Evolutionary conservation across 192 early-diverging fungal species (phyloP).

Genomic region (Diversispora eburnea): DNA sequence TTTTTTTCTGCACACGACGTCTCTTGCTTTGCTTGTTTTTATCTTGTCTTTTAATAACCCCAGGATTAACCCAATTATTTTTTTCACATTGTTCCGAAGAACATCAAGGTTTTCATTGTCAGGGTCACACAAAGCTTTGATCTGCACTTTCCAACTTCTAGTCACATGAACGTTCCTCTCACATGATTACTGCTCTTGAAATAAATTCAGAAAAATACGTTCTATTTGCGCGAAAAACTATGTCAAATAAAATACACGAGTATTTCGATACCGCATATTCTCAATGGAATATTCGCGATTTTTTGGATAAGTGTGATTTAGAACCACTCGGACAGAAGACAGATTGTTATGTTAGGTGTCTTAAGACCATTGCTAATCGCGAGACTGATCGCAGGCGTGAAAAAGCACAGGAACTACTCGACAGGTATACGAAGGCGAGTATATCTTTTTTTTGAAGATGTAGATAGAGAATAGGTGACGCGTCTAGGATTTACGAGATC

Average conservation of each 20-base stretch:
- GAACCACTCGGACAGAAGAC: conserved; percentile 25
- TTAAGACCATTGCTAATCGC: conserved; percentile 20
- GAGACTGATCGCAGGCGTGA: conserved; percentile 20
- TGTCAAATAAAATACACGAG: conserved; percentile 17
- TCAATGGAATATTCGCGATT: conserved; percentile 20
- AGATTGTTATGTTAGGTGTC: conserved; percentile 20
- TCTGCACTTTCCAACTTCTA: conserved; percentile 18
- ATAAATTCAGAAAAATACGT: conserved; percentile 17
- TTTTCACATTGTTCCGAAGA: too few species aligned
- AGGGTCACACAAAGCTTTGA: neutral
- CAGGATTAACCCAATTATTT: too few species aligned
- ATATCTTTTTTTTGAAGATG: conserved; percentile 17
- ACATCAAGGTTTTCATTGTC: neutral
- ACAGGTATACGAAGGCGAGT: conserved; percentile 25
- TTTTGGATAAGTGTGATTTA: conserved; percentile 26
- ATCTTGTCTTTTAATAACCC: conserved; percentile 17
- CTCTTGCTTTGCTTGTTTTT: conserved; percentile 15
- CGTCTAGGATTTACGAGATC: conserved; percentile 23
- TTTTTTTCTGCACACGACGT: neutral
- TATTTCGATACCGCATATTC: conserved; percentile 18
- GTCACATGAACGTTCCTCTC: conserved; percentile 17
- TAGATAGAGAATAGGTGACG: conserved; percentile 28
- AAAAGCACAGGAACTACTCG: too few species aligned
- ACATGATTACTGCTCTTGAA: conserved; percentile 7
- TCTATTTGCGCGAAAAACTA: conserved; percentile 12